Evolutionary conservation across 2,329 filamentous ascomycete genomes (phyloP).

Genomic region (Cladosporium phlei): DNA sequence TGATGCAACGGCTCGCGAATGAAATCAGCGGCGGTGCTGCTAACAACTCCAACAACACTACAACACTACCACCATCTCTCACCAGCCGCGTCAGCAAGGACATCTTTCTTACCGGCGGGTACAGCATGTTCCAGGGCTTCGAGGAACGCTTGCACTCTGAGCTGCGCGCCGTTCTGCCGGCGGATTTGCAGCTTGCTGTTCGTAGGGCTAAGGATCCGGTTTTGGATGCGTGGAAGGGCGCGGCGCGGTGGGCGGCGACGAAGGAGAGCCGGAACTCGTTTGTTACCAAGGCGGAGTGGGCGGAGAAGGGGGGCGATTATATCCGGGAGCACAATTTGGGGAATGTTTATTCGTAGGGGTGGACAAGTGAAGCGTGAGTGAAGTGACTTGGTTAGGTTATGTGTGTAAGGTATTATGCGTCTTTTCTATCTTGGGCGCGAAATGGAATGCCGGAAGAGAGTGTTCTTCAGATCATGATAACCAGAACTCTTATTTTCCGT

Average conservation of each 20-base stretch:
- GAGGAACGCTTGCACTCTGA: constrained; percentile 74
- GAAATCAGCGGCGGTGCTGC: constrained; percentile 3
- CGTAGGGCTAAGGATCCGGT: constrained; percentile 70
- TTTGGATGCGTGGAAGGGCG: constrained; percentile 89
- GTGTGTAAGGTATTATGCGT: too few species aligned
- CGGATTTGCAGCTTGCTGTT: constrained; percentile 62
- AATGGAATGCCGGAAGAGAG: too few species aligned
- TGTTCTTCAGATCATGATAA: too few species aligned
- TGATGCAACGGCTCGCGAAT: constrained; percentile 67
- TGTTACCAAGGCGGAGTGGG: constrained; percentile 75
- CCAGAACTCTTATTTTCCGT: too few species aligned
- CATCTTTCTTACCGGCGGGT: constrained; percentile 92
- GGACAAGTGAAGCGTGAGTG: too few species aligned
- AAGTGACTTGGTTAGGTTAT: too few species aligned
- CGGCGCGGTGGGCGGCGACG: constrained; percentile 72
- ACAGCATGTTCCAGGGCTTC: constrained; percentile 79
- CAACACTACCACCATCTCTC: too few species aligned
- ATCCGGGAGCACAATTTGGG: constrained; percentile 60
- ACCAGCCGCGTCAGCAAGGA: constrained; percentile 72
- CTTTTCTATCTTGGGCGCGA: too few species aligned
- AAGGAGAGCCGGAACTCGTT: constrained; percentile 57
- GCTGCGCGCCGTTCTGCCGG: constrained; percentile 66
- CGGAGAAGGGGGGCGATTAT: constrained; percentile 90
- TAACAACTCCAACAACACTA: constrained; percentile 36
- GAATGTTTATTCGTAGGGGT: constrained; percentile 24